These are phyloP conservation scores for Umbelopsis sp. DNA, from an alignment of 192 early-diverging fungal genomes.

Conservation along the genomic window DNA sequence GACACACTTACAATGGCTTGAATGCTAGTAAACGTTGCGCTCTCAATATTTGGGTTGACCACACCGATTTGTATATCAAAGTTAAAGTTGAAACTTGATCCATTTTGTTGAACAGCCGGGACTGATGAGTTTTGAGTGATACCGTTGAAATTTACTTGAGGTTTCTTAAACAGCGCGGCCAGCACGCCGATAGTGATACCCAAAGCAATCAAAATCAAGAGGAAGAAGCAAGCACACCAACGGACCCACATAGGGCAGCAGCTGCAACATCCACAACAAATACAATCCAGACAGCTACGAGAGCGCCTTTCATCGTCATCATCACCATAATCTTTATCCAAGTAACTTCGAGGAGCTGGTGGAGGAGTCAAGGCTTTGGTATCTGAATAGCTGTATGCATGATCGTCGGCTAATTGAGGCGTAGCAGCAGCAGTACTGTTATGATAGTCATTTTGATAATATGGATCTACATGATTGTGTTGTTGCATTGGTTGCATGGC, in stretches of 20 bases:
- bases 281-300: slow-evolving; percentile 11
- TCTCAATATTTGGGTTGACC: slow-evolving; percentile 33
- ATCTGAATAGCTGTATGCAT: not conserved
- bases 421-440: not conserved
- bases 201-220: slow-evolving; percentile 19
- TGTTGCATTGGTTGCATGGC: not conserved
- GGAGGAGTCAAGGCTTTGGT: slow-evolving; percentile 3
- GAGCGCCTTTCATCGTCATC: not conserved
- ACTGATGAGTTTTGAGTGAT: slow-evolving; percentile 11
- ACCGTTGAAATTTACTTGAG: slow-evolving; percentile 33
- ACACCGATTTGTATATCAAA: slow-evolving; percentile 33
- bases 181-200: slow-evolving; percentile 29
- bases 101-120: slow-evolving; percentile 19
- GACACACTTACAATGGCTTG: slow-evolving; percentile 28
- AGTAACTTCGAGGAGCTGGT: not conserved
- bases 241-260: slow-evolving; percentile 34
- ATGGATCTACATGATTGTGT: not conserved
- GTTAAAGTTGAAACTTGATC: slow-evolving; percentile 25
- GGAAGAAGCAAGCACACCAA: slow-evolving; percentile 21
- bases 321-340: slow-evolving; percentile 12
- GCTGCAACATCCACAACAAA: slow-evolving; percentile 31
- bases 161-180: slow-evolving; percentile 36
- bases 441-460: slow-evolving; percentile 11
- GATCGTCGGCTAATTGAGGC: not conserved
- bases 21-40: slow-evolving; percentile 29